These are phyloP conservation scores for Dictyostelium purpureum DNA, from an alignment of 78 protist genomes.

Conservation along the genomic window DNA sequence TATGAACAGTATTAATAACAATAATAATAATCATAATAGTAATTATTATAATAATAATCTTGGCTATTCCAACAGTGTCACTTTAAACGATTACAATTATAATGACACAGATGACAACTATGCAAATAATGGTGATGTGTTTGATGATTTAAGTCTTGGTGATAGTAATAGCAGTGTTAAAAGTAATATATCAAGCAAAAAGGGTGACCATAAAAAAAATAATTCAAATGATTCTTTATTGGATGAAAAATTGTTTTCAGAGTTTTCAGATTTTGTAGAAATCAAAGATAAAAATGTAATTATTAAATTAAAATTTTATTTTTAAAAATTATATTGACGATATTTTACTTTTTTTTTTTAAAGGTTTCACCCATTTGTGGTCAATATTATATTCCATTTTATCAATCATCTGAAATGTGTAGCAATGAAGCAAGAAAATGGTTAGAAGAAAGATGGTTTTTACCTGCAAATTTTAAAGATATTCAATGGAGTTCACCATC, in stretches of 20 bases:
- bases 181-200: neutral
- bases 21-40: neutral
- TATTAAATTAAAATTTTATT: neutral
- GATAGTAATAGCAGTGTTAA: neutral
- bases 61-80: neutral
- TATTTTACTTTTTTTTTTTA: neutral
- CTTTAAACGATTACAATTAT: neutral
- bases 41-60: neutral
- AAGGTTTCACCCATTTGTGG: neutral
- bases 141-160: too few species aligned
- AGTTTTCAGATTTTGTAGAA: conserved; percentile 43
- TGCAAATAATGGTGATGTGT: too few species aligned
- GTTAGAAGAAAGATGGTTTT: conserved; percentile 61
- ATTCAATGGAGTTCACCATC: conserved; percentile 42
- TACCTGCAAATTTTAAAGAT: conserved; percentile 52
- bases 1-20: neutral
- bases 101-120: neutral
- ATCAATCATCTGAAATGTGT: conserved; percentile 61
- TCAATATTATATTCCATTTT: conserved; percentile 45
- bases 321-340: neutral
- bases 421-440: conserved; percentile 48
- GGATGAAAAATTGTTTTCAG: neutral
- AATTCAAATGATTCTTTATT: too few species aligned
- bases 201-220: too few species aligned
- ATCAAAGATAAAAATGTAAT: conserved; percentile 22